A percentile compares a stretch with the other conserved stretches of the same genome.
Conservation (phyloP, 352 stramenopile genomes). For the Phytophthora cryptogea region DNA sequence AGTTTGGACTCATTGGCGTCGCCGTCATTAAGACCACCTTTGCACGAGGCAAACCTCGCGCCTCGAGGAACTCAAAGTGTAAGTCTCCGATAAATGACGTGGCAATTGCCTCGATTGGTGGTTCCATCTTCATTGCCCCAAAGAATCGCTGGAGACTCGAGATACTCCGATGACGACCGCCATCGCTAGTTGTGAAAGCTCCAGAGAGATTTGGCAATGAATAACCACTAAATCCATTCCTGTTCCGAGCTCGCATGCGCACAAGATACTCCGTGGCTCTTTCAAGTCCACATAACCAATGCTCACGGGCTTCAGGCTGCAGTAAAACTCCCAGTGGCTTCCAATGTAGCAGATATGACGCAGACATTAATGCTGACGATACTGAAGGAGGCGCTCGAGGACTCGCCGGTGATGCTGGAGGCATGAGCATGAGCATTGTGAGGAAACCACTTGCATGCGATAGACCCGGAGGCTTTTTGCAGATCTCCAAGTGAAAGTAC, state of each 20-base stretch:
- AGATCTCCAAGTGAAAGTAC: conserved; percentile 65
- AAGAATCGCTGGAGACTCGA: conserved; percentile 38
- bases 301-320: conserved; percentile 50
- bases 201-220: conserved; percentile 47
- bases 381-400: conserved; percentile 19
- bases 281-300: conserved; percentile 63
- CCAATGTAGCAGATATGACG: conserved; percentile 58
- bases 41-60: conserved; percentile 24
- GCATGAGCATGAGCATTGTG: conserved; percentile 57
- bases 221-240: conserved; percentile 68
- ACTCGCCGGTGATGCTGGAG: conserved; percentile 25
- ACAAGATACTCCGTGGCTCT: conserved; percentile 64
- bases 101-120: conserved; percentile 25
- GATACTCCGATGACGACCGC: conserved; percentile 13
- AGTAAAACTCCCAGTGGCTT: conserved; percentile 51
- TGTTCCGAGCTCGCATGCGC: conserved; percentile 59
- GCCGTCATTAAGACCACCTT: background rate
- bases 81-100: conserved; percentile 63
- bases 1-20: background rate
- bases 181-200: conserved; percentile 51
- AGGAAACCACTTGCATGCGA: conserved; percentile 51
- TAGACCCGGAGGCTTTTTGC: conserved; percentile 56
- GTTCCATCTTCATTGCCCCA: conserved; percentile 24
- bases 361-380: conserved; percentile 35
- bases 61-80: conserved; percentile 64